These are phyloP conservation scores for Candida pini DNA, from an alignment of 805 yeast genomes.

Conservation along the genomic window DNA sequence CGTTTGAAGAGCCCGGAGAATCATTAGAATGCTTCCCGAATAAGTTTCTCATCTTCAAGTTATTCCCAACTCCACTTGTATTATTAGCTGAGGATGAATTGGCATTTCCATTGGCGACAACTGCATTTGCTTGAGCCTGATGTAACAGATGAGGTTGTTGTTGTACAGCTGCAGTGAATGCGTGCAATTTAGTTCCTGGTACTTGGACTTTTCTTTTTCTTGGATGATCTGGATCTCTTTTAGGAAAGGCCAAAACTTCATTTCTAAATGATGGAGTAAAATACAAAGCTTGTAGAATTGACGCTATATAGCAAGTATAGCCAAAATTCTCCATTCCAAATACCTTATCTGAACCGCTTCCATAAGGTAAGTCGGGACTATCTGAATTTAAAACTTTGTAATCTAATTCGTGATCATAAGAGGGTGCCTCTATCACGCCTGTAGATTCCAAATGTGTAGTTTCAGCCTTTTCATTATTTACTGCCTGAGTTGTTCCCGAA, in stretches of 20 bases:
- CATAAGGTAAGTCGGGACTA: conserved; percentile 39
- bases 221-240: conserved; percentile 24
- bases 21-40: conserved; percentile 10
- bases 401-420: conserved; percentile 20
- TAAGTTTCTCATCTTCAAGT: conserved; percentile 14
- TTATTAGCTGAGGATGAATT: not conserved
- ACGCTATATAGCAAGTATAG: conserved; percentile 91
- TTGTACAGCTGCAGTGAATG: conserved; percentile 24
- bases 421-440: conserved; percentile 12
- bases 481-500: not conserved
- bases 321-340: conserved; percentile 85
- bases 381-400: conserved; percentile 15
- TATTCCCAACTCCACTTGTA: conserved; percentile 1
- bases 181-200: conserved; percentile 37
- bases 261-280: conserved; percentile 66
- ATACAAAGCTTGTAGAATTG: conserved; percentile 83
- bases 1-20: conserved; percentile 3
- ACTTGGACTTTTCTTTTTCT: conserved; percentile 36
- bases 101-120: not conserved
- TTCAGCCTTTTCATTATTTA: conserved; percentile 9
- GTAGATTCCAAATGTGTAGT: conserved; percentile 15
- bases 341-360: conserved; percentile 64
- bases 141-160: conserved; percentile 10
- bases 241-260: conserved; percentile 45
- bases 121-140: not conserved